Percentiles rank a stretch among this genome's conserved stretches.
Conservation (phyloP, 2,329 filamentous ascomycete species). For the Colletotrichum tanaceti region DNA sequence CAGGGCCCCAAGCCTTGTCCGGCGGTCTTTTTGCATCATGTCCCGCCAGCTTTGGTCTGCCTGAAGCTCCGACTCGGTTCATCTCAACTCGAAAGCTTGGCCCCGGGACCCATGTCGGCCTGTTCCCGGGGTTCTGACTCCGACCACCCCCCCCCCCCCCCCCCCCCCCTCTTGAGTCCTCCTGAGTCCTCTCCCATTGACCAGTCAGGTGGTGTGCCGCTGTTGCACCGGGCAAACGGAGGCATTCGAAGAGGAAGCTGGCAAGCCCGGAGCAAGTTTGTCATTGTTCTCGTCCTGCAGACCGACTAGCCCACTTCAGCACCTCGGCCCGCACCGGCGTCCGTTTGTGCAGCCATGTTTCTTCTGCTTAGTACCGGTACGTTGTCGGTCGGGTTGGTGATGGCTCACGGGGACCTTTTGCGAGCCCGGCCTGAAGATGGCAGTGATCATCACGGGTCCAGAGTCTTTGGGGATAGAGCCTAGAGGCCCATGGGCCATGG, state of each 20-base stretch:
- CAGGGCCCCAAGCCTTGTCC: conserved; percentile 29
- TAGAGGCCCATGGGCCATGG: conserved; percentile 24
- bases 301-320: conserved; percentile 31
- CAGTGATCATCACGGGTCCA: conserved; percentile 11
- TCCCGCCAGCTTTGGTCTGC: not conserved
- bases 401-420: not conserved
- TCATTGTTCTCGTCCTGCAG: conserved; percentile 7
- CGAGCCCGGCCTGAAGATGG: conserved; percentile 3
- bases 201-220: not conserved
- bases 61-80: not conserved
- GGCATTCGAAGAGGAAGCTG: conserved; percentile 17
- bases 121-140: conserved; percentile 16
- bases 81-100: conserved; percentile 1
- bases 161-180: too few species aligned
- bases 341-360: conserved; percentile 1
- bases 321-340: conserved; percentile 30
- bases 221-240: not conserved
- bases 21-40: conserved; percentile 8
- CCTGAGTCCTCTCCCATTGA: too few species aligned
- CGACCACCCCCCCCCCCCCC: not conserved
- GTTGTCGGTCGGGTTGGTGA: not conserved
- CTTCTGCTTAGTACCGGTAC: too few species aligned
- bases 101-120: conserved; percentile 10
- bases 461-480: too few species aligned
- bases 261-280: conserved; percentile 22